Base-by-base conservation (phyloP, 768 basidiomycete genomes). In the Leucosporidium creatinivorum region DNA sequence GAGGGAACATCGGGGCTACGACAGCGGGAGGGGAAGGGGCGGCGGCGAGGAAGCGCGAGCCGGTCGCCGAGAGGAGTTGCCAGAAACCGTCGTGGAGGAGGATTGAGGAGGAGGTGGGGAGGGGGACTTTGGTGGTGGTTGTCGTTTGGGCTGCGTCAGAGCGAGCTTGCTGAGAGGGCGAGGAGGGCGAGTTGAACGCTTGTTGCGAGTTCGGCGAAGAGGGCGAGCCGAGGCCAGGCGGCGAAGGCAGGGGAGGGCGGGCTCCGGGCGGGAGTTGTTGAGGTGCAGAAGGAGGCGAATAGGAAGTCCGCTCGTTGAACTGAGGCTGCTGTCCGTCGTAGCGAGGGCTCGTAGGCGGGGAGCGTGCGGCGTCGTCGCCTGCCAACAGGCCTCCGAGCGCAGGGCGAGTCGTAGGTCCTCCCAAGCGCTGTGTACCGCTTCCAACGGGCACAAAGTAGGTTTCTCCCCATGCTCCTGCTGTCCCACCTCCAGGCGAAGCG, bases 1-100 rank as follows among this genome's bases (percentile, higher is more conserved):
- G 18, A 51, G 33, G 18, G 58, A 23, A 17, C 4, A n/a, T 25
- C 13, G 39, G 36, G 5, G 26, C 50, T 0, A 58, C 26, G 26
- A 47, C 47, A 33, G 30, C 18, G 1, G 21, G 25, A 15, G 62
- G n/a, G 31, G 28, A 47, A 7, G 66, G 58, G 0, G 63, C 59
- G 1, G 39, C 23, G 10, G 26, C 26, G 50, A 62, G 58, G 47
- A 70, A 65, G 39, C 69, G 59, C 15, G 59, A 58, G 0, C 66
- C 66, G 0, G 66, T 58, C 25, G 66, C 69, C 1, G 69, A 63
- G 21, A 70, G 62, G 49, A 70, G 49, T 50, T 72, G 57, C 61
- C 61, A 72, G 61, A 72, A 72, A n/a, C 70, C 58, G 10, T 12
- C 10, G 25, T 58, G 58, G 15, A 58, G 12, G 12, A 58, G 17